A percentile compares a stretch with the other conserved stretches of the same genome.
Evolutionary conservation across 345 rosid genomes (phyloP).

Genomic region (Cochlearia excelsa): DNA sequence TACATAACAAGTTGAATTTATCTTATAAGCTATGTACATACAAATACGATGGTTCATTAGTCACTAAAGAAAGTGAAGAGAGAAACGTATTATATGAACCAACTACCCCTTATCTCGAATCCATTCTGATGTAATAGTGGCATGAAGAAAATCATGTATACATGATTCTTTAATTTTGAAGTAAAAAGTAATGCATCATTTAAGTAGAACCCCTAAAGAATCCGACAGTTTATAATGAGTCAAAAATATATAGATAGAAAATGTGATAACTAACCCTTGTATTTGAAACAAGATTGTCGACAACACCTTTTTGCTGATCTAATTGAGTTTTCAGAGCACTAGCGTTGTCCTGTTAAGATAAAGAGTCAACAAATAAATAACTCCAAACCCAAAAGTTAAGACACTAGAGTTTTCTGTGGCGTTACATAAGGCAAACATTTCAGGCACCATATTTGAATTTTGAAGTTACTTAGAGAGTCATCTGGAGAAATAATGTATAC

Average conservation of each 20-base stretch:
- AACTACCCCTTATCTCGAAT: constrained; percentile 1
- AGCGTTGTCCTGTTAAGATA: constrained; percentile 55
- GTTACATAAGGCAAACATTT: neutral
- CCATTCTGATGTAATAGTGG: neutral
- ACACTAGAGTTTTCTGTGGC: neutral
- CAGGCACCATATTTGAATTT: neutral
- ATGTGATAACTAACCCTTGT: constrained; percentile 50
- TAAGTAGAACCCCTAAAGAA: neutral
- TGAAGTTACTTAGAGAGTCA: constrained; percentile 2
- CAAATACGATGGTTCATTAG: constrained; percentile 3
- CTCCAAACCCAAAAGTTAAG: constrained; percentile 1
- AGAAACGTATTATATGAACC: neutral
- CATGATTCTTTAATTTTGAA: constrained; percentile 10
- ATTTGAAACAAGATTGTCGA: constrained; percentile 73
- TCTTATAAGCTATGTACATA: constrained; percentile 4
- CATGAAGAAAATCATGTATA: constrained; percentile 15
- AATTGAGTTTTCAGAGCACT: constrained; percentile 60
- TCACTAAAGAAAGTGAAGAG: neutral
- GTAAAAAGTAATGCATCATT: neutral
- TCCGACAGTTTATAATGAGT: neutral
- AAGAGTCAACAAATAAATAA: neutral
- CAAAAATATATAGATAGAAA: neutral
- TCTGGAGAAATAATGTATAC: neutral
- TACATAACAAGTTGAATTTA: neutral
- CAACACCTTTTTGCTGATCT: constrained; percentile 65